Conservation (phyloP, 225 moss, liverwort and hornwort species). For the Asterella californica region DNA sequence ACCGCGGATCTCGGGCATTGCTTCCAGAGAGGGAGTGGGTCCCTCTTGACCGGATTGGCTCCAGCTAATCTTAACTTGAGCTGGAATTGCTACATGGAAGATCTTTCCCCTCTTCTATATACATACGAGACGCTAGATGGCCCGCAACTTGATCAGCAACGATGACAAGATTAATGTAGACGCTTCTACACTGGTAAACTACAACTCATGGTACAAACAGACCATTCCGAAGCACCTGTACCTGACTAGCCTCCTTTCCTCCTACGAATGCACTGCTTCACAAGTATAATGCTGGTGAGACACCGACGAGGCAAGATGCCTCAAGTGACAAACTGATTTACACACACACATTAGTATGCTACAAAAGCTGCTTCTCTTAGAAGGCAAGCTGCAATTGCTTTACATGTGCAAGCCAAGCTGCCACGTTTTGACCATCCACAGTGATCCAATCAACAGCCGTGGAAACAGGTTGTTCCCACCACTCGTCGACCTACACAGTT, state of each 20-base stretch:
- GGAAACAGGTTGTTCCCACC: slow-evolving; percentile 99
- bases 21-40: background rate
- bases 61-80: background rate
- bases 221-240: background rate
- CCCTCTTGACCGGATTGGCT: background rate
- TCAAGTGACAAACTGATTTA: slow-evolving; percentile 6
- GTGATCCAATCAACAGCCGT: slow-evolving; percentile 92
- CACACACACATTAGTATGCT: slow-evolving; percentile 22
- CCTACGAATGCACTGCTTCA: background rate
- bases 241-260: background rate
- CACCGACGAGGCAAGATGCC: background rate
- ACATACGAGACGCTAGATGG: background rate
- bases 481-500: slow-evolving; percentile 84
- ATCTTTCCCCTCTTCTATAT: background rate
- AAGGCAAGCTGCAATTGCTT: slow-evolving; percentile 96
- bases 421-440: slow-evolving; percentile 92
- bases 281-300: background rate
- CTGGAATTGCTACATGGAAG: background rate
- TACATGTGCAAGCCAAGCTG: slow-evolving; percentile 95
- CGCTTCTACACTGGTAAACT: background rate
- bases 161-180: background rate
- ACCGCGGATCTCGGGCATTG: background rate
- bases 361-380: slow-evolving; percentile 96
- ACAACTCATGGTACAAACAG: background rate
- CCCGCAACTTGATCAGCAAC: background rate